Base-by-base conservation (phyloP, 768 basidiomycete species). In the Boletus tomentosulus region DNA sequence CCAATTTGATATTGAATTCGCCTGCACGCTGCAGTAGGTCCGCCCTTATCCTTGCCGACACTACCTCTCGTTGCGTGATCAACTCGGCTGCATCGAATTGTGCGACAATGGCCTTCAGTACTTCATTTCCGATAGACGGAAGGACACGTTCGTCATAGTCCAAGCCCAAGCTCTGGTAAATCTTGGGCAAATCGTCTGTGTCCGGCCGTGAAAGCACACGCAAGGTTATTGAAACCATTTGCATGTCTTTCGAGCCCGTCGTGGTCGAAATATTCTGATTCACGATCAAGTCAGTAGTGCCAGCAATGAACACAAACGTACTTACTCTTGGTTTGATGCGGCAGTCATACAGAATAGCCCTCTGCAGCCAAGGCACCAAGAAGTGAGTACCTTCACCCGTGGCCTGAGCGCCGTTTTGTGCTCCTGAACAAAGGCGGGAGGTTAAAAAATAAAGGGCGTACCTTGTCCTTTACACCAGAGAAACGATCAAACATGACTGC, bases 401-500 rank as follows among this genome's bases (percentile, higher is more conserved):
- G 10, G 95, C 88, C 94, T 96, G 58, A 25, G 37, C n/a, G 50
- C 54, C 25, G 43, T 0, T 22, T 46, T 42, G 31, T 15, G n/a
- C 2, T 16, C 15, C 25, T 27, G 6, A 25, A 35, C 35, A 22
- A 35, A n/a, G 8, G 33, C 6, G 6, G 24, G 7, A 6, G 30
- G 25, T 30, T 28, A 50, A 47, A 25, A 33, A n/a, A n/a, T n/a
- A n/a, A n/a, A 47, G 33, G 13, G 62, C 79, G 50, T 57, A 89
- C 94, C 77, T 80, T 72, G 66, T 86, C 78, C 72, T 86, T 86
- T 47, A 97, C 95, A 65, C 94, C 95, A 44, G 88, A 82, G 69
- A 99, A 98, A 64, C 96, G 81, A 73, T 98, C 96, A 74, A 99
- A 98, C 88, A 98, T 95, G 59, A 99, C 95, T 35, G 95, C 95